A percentile compares a stretch with the other conserved stretches of the same genome.
Evolutionary conservation across 192 early-diverging fungal species (phyloP).

Genomic region (Glomus cerebriforme): DNA sequence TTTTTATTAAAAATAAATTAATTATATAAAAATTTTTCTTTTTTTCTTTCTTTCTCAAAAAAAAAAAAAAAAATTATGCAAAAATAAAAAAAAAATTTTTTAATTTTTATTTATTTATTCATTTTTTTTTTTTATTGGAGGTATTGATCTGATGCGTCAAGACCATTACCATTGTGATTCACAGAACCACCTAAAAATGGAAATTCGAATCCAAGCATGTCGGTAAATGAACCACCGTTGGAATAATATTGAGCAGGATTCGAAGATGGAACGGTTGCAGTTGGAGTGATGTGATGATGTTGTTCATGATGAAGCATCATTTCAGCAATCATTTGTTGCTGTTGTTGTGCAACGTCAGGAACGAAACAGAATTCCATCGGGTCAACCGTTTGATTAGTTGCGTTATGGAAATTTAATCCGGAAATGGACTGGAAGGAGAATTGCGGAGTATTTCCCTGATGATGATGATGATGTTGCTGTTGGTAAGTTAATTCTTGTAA

Average conservation of each 20-base stretch:
- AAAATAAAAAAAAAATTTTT: background rate
- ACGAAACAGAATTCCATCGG: constrained; percentile 7
- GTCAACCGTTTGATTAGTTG: background rate
- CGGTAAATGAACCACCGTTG: background rate
- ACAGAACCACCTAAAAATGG: background rate
- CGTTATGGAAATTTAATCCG: background rate
- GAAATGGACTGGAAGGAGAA: background rate
- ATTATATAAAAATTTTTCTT: background rate
- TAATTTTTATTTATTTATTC: background rate
- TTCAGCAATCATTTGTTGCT: constrained; percentile 24
- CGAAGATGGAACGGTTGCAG: background rate
- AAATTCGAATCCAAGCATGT: constrained; percentile 13
- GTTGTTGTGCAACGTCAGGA: constrained; percentile 24
- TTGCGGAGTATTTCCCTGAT: constrained; percentile 3
- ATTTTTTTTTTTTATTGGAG: constrained; percentile 11
- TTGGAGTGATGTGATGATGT: constrained; percentile 15
- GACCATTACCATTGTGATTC: constrained; percentile 13
- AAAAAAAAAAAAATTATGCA: background rate
- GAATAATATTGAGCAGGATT: constrained; percentile 2
- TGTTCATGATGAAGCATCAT: constrained; percentile 18
- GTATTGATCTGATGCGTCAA: background rate
- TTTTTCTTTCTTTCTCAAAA: constrained; percentile 15
- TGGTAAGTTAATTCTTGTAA: background rate
- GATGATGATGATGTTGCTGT: constrained; percentile 1
- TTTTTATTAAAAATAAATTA: background rate